A percentile compares a stretch with the other conserved stretches of the same genome.
phyloP scores from a whole-genome alignment of 768 basidiomycete genomes.

The Dendrothele bispora region DNA sequence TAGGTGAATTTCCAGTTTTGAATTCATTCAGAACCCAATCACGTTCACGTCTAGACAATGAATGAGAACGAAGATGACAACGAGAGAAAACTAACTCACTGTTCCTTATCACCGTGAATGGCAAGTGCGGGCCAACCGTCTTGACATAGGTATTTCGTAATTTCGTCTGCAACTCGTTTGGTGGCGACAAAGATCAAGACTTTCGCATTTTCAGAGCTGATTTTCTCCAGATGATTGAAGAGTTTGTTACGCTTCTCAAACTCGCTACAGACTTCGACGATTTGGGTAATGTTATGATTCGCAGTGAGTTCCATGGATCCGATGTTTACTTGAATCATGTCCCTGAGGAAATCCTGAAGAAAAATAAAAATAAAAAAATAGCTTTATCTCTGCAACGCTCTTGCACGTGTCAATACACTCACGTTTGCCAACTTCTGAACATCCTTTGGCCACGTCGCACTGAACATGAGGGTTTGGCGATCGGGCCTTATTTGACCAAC shows the following conservation, averaged over 20 bases:
- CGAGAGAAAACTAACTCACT: slow-evolving; percentile 55
- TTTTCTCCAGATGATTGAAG: slow-evolving; percentile 95
- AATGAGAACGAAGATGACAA: slow-evolving; percentile 1
- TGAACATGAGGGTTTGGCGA: slow-evolving; percentile 98
- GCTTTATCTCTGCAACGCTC: too few species aligned
- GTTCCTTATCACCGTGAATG: slow-evolving; percentile 99
- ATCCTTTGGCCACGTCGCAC: slow-evolving; percentile 99
- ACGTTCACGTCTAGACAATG: slow-evolving; percentile 78
- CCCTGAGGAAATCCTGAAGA: slow-evolving; percentile 96
- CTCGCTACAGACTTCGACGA: slow-evolving; percentile 95
- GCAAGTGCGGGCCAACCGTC: slow-evolving; percentile 99
- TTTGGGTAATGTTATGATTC: slow-evolving; percentile 96
- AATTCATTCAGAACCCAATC: slow-evolving; percentile 99
- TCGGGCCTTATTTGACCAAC: slow-evolving; percentile 97
- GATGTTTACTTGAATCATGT: slow-evolving; percentile 98
- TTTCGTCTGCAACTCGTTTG: slow-evolving; percentile 96
- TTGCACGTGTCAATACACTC: too few species aligned
- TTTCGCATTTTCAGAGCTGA: slow-evolving; percentile 95
- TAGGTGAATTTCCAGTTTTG: slow-evolving; percentile 96
- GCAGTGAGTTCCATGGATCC: slow-evolving; percentile 98
- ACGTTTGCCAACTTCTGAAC: slow-evolving; percentile 96
- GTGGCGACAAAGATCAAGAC: slow-evolving; percentile 98
- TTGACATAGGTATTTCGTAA: slow-evolving; percentile 95
- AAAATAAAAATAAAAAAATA: too few species aligned
- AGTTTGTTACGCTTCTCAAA: slow-evolving; percentile 96